phyloP scores from a whole-genome alignment of 495 filamentous ascomycete genomes.

The Penicillium paradoxum region DNA sequence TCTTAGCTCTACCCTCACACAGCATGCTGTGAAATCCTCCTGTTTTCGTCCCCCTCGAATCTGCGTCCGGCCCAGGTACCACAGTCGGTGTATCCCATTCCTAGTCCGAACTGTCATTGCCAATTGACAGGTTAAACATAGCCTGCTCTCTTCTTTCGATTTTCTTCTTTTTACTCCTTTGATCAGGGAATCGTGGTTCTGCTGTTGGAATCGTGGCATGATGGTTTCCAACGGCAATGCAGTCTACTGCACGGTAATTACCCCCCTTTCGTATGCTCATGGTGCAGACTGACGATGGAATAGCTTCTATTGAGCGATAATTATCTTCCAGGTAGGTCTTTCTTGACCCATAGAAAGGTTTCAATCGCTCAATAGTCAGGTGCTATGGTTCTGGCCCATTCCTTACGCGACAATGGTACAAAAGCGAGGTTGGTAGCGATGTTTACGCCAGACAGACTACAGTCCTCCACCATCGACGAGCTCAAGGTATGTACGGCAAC shows the following conservation, averaged over 20 bases:
- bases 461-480: slow-evolving; percentile 65
- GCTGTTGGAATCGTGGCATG: slow-evolving; percentile 11
- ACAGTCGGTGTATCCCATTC: slow-evolving; percentile 9
- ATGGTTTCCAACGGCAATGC: slow-evolving; percentile 32
- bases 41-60: slow-evolving; percentile 20
- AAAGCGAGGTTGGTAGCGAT: slow-evolving; percentile 80
- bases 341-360: background rate
- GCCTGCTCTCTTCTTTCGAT: slow-evolving; percentile 2
- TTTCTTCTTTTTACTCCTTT: background rate
- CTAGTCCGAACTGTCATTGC: slow-evolving; percentile 15
- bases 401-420: slow-evolving; percentile 85
- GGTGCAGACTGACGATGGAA: background rate
- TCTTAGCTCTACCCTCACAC: background rate
- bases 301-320: slow-evolving; percentile 85
- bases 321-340: slow-evolving; percentile 74
- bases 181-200: background rate
- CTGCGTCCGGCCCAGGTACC: slow-evolving; percentile 25
- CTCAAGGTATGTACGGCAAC: slow-evolving; percentile 56
- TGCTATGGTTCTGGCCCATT: slow-evolving; percentile 90
- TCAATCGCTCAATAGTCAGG: slow-evolving; percentile 44
- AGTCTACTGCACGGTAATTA: slow-evolving; percentile 57
- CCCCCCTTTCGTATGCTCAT: slow-evolving; percentile 17
- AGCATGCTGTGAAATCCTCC: slow-evolving; percentile 14
- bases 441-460: slow-evolving; percentile 71
- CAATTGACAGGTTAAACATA: slow-evolving; percentile 16